Base-by-base conservation (phyloP, 208 protist species). In the Porcisia hertigi region DNA sequence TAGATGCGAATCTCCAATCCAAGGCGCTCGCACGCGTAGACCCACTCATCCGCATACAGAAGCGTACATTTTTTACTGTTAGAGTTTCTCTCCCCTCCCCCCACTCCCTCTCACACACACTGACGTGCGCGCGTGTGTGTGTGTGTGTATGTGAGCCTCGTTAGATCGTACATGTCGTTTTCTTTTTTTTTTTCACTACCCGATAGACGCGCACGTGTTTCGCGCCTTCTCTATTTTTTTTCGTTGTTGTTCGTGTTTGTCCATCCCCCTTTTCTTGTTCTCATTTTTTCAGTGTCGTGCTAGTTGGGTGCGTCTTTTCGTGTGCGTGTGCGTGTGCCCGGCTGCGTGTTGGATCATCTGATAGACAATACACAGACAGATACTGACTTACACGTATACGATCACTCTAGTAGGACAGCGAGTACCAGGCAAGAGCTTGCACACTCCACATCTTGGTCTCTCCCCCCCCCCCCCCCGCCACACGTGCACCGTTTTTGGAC, bases 11-110 rank as follows among this genome's bases (percentile, higher is more conserved):
- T 30, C 25, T 34, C 25, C 18, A 25, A 60, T 30, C 23, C 5
- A 30, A 20, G 12, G 55, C 55, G 25, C 25, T 60, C 12, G 25
- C 55, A 60, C 18, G 55, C 55, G 55, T 30, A 60, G 5, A 30
- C 12, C 23, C 14, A 60, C 47, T 45, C 59, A 36, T 30, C n/a
- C 9, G 9, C 45, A 49, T 49, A 49, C 9, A 49, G 7, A 53
- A 0, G 47, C 14, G 58, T 55, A 20, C 55, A 57, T 53, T n/a
- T 45, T 79, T 72, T 25, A 36, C 65, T 66, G 49, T 66, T 81
- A 76, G 16, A 55, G 20, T 3, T 52, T 57, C 41, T 47, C 52
- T 43, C 14, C 54, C 14, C 63, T 75, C n/a, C 41, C 39, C 36
- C 1, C 45, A 18, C 69, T 36, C 20, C 66, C 75, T 45, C 36